Percentiles rank a stretch among this genome's conserved stretches.
Evolutionary conservation across 805 yeast species (phyloP).

Genomic region (Middelhovenomyces tepae): DNA sequence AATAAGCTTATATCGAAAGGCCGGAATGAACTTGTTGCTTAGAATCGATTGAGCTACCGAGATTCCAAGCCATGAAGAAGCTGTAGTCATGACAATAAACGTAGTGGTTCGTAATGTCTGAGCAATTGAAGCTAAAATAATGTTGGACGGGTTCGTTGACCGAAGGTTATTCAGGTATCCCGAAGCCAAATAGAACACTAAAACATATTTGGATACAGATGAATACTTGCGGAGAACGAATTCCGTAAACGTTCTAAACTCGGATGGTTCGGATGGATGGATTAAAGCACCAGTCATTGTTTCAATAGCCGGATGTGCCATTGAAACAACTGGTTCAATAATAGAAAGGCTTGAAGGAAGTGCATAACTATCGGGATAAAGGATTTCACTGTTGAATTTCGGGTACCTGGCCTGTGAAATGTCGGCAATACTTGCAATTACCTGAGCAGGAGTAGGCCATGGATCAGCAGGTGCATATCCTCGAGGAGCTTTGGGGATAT

Average conservation of each 20-base stretch:
- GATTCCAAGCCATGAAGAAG: conserved; percentile 33
- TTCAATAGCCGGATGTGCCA: conserved; percentile 27
- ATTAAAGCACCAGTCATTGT: conserved; percentile 26
- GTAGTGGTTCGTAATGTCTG: conserved; percentile 25
- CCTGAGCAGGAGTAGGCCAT: conserved; percentile 27
- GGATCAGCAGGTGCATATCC: conserved; percentile 21
- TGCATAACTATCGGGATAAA: conserved; percentile 19
- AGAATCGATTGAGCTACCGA: conserved; percentile 27
- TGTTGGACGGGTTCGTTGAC: conserved; percentile 1
- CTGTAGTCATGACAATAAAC: conserved; percentile 27
- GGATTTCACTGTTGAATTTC: conserved; percentile 22
- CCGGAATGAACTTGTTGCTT: conserved; percentile 23
- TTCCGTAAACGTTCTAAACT: conserved; percentile 18
- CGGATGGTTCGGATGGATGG: conserved; percentile 24
- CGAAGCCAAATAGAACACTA: conserved; percentile 21
- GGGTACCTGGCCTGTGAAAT: conserved; percentile 27
- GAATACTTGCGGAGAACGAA: conserved; percentile 19
- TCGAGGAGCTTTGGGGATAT: conserved; percentile 24
- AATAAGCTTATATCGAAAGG: conserved; percentile 28
- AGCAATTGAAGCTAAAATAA: conserved; percentile 10
- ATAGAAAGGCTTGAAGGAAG: conserved; percentile 10
- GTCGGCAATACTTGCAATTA: conserved; percentile 24
- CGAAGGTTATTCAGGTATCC: conserved; percentile 11
- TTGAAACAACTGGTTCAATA: conserved; percentile 20
- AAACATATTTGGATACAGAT: conserved; percentile 21